Base-by-base conservation (phyloP, 257 asterid genomes). In the Solanum piurae region DNA sequence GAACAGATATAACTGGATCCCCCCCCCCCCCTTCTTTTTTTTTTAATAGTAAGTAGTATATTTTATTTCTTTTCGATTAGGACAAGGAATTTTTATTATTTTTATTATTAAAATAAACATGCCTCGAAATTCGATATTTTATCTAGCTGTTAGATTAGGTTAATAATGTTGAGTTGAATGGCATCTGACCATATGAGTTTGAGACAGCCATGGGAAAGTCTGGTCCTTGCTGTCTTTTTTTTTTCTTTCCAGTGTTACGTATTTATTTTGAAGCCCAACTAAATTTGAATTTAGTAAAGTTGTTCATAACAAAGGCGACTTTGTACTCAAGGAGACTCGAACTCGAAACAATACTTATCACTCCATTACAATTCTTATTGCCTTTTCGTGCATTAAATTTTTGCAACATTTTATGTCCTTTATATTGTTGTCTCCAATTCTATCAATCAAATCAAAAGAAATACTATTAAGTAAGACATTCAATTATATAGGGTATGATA, bases 131-230 rank as follows among this genome's bases (percentile, higher is more conserved):
- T 89, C 91, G 90, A 91, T 87, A 89, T 90, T 75, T 90, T 91
- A 92, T 92, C 90, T 91, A 88, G 92, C 93, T 89, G 95, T 93
- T 74, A 83, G 93, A 89, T 94, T 92, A 90, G 94, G 93, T 89
- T 31, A 89, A 89, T 52, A 31, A 83, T 83, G 44, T 83, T 55
- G 86, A 83, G 49, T 23, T 36, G 66, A 58, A 83, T 52, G 74
- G 86, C 58, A 83, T 83, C 72, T 83, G 73, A 52, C 44, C 31
- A 83, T 31, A 52, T 83, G 86, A 82, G 46, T 31, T 83, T 79
- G 66, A 79, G 66, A 79, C 85, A 46, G 66, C 85, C 84, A 25
- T 90, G 94, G 95, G 88, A 90, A 89, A 66, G 37, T 87, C 79
- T 94, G 93, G 89, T 90, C 86, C 92, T 86, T 87, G 91, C 33